These are phyloP conservation scores for Gnaphalium uliginosum DNA, from an alignment of 129 eudicot genomes.

Conservation along the genomic window DNA sequence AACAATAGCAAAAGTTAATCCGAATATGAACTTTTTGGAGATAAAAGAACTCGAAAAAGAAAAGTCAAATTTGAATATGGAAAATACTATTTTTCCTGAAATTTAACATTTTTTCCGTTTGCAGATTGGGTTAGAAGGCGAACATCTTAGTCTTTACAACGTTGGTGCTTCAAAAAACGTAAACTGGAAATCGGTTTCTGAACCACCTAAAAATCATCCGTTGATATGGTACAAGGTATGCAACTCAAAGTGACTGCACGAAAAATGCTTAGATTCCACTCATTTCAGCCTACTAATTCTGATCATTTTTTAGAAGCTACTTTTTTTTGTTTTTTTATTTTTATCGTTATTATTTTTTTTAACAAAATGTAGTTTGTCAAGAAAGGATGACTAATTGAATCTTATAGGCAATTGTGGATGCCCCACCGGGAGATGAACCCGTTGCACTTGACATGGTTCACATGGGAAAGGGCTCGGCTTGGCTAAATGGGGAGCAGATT, in stretches of 20 bases:
- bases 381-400: constrained; percentile 8
- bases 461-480: constrained; percentile 98
- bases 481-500: constrained; percentile 93
- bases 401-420: constrained; percentile 67
- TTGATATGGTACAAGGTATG: constrained; percentile 99
- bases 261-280: constrained; percentile 4
- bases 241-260: constrained; percentile 13
- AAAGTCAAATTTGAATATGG: neutral
- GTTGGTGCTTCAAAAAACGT: constrained; percentile 43
- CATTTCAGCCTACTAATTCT: constrained; percentile 15
- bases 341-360: too few relatives aligned
- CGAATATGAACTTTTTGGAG: neutral
- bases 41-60: neutral
- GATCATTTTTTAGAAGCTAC: constrained; percentile 8
- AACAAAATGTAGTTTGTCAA: neutral
- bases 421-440: constrained; percentile 86
- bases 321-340: neutral
- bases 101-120: constrained; percentile 9
- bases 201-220: constrained; percentile 79
- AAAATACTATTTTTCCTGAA: neutral
- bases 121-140: constrained; percentile 90
- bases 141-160: constrained; percentile 57
- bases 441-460: constrained; percentile 93
- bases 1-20: neutral
- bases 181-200: constrained; percentile 57